Evolutionary conservation across 2,329 filamentous ascomycete genomes (phyloP), one percentile per base, ranked within the genome.

Genomic region (Metarhizium brunneum): DNA sequence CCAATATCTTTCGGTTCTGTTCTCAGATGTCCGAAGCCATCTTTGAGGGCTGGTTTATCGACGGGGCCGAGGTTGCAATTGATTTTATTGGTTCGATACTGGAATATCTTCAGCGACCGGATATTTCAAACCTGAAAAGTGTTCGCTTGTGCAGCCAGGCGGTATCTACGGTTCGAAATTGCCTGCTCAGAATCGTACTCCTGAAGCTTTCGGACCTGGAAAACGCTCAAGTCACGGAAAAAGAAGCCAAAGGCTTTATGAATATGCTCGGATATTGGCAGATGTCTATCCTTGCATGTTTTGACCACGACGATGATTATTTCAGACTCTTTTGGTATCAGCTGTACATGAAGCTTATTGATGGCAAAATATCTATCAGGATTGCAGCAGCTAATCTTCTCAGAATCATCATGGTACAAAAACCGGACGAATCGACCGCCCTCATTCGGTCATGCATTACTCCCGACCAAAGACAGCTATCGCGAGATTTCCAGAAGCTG

Each of bases 11-110:
- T 1, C 83, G 91, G 13, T 87, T 96, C 59, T 84, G 86, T 36
- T 76, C 82, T 2, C 90, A 97, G 65, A 81, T 97, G 67, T 83
- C 87, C 0, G 94, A 99, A 68, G 89, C 90, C 6, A 86, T 96
- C 13, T 96, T 94, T 61, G 94, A 97, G 70, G 94, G 94, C 16
- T 96, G 92, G 90, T 97, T 97, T 65, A 82, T 96, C 59, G 87
- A 94, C 61, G 92, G 92, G 1, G 89, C 89, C 1, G 88, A 91
- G 62, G 79, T 84, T 4, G 81, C 94, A 62, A 79, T 97, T 36
- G 92, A 97, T 64, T 95, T 96, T 63, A 82, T 86, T 3, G 94
- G 92, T 1, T 85, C 86, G 54, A 72, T 96, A 6, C 72, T 99
- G 6, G 94, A 99, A 67, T 92, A 95, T 64, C 76, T 99, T 4